Percentiles rank a stretch among this genome's conserved stretches.
phyloP scores from a whole-genome alignment of 106 monocot genomes.

The Acorus gramineus region DNA sequence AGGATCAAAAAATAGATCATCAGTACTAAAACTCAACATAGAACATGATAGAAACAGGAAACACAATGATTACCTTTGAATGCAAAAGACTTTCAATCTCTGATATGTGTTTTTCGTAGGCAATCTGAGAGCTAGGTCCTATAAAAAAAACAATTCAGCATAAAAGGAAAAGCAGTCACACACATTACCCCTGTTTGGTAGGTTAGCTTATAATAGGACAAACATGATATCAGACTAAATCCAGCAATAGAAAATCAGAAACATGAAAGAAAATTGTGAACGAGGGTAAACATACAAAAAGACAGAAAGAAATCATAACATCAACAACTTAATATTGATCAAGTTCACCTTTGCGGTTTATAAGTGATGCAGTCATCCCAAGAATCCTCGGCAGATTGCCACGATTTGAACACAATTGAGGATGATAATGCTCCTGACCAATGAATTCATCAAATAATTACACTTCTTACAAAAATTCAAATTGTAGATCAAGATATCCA shows the following conservation, averaged over 20 bases:
- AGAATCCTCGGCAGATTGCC: conserved; percentile 45
- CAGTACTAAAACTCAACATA: too few relatives aligned
- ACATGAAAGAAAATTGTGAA: not conserved
- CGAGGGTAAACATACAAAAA: too few relatives aligned
- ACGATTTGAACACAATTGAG: conserved; percentile 10
- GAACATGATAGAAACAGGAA: not conserved
- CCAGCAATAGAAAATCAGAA: too few relatives aligned
- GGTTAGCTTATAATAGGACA: too few relatives aligned
- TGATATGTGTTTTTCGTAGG: conserved; percentile 30
- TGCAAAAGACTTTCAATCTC: conserved; percentile 58
- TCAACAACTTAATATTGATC: not conserved
- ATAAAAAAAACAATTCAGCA: not conserved
- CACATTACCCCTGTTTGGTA: too few relatives aligned
- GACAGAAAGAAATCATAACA: too few relatives aligned
- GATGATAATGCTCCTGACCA: conserved; percentile 54
- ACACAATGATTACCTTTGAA: conserved; percentile 36
- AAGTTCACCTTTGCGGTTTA: conserved; percentile 41
- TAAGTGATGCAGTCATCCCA: conserved; percentile 69
- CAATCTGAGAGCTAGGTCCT: conserved; percentile 20
- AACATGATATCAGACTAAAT: too few relatives aligned
- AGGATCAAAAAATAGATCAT: not conserved
- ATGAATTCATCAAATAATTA: not conserved
- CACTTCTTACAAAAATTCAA: too few relatives aligned
- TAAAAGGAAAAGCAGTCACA: too few relatives aligned
- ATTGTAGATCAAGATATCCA: too few relatives aligned